Percentiles rank a stretch among this genome's conserved stretches.
These are phyloP conservation scores for Sugiyamaella lignohabitans DNA, from an alignment of 805 yeast genomes.

Conservation along the genomic window DNA sequence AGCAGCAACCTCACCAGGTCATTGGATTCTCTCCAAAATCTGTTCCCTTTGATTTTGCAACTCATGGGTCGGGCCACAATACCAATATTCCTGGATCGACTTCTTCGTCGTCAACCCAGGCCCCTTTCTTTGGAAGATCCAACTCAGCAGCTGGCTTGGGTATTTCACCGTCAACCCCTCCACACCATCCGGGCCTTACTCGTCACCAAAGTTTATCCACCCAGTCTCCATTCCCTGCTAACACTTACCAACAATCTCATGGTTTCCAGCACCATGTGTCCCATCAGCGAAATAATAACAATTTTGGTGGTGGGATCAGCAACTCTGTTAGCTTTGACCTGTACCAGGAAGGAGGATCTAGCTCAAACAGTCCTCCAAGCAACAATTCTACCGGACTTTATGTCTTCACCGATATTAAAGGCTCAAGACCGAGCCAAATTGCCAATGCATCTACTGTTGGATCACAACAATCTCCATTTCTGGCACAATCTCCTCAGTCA, in stretches of 20 bases:
- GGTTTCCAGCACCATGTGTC: conserved; percentile 4
- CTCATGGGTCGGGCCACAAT: conserved; percentile 11
- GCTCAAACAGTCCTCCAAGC: not conserved
- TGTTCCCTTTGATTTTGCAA: conserved; percentile 7
- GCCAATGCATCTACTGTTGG: not conserved
- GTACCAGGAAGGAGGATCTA: not conserved
- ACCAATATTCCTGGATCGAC: conserved; percentile 1
- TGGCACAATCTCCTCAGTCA: not conserved
- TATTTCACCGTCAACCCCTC: conserved; percentile 6
- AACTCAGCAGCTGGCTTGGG: conserved; percentile 12
- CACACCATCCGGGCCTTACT: conserved; percentile 2
- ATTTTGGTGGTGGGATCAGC: not conserved
- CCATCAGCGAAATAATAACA: conserved; percentile 2
- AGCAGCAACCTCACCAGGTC: not conserved
- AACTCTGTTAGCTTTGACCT: not conserved
- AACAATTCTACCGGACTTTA: not conserved
- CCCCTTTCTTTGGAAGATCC: conserved; percentile 14
- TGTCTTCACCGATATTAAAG: not conserved
- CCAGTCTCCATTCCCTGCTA: not conserved
- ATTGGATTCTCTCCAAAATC: conserved; percentile 8
- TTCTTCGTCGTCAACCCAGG: not conserved
- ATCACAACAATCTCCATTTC: not conserved
- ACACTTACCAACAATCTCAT: not conserved
- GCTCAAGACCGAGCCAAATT: not conserved
- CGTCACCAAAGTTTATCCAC: conserved; percentile 10